Conservation (phyloP, 1,284 basidiomycete species). For the Cryptococcus sp. region DNA sequence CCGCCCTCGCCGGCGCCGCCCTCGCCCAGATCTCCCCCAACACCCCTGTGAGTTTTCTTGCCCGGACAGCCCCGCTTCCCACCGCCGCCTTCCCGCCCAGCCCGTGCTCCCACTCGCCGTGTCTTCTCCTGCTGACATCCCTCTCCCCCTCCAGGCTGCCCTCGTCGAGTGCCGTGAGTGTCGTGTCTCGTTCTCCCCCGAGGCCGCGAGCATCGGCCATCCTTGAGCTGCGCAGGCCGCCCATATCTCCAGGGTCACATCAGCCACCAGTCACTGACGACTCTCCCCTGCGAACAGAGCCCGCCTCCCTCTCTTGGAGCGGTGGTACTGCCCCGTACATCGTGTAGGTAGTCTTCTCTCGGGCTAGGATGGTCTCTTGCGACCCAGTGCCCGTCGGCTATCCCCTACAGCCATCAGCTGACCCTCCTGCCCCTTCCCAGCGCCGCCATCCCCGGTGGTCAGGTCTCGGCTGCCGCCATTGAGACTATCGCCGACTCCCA, state of each 20-base stretch:
- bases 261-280: neutral
- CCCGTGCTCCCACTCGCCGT: neutral
- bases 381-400: neutral
- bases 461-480: constrained; percentile 32
- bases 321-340: constrained; percentile 41
- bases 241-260: neutral
- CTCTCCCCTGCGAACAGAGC: constrained; percentile 28
- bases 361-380: neutral
- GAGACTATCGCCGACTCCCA: constrained; percentile 22
- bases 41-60: constrained; percentile 39
- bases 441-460: constrained; percentile 40
- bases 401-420: constrained; percentile 1
- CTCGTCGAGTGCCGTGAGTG: constrained; percentile 44
- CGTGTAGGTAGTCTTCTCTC: constrained; percentile 34
- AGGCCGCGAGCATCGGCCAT: neutral
- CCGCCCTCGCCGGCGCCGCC: constrained; percentile 31
- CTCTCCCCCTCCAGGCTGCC: constrained; percentile 22
- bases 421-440: constrained; percentile 16
- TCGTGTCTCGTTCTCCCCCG: neutral
- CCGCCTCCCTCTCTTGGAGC: constrained; percentile 30
- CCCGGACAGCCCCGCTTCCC: neutral
- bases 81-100: neutral
- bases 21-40: constrained; percentile 32
- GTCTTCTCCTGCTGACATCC: neutral
- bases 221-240: neutral